Evolutionary conservation across 257 asterid species (phyloP).

Genomic region (Misopates orontium): DNA sequence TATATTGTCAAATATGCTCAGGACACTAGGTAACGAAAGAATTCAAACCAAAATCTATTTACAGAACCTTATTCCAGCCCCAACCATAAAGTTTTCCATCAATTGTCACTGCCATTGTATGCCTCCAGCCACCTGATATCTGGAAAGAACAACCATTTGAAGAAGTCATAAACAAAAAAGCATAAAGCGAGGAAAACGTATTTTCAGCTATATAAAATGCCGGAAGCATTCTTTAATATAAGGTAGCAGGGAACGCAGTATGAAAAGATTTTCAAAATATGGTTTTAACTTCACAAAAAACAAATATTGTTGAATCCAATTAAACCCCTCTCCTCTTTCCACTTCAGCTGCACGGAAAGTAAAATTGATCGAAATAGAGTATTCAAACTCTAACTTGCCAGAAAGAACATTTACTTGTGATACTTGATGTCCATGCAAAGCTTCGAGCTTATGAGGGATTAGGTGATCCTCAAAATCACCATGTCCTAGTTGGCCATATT

Average conservation of each 20-base stretch:
- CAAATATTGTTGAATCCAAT: too few species aligned
- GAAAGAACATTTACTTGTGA: slow-evolving; percentile 60
- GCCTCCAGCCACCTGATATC: slow-evolving; percentile 99
- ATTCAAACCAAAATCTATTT: background rate
- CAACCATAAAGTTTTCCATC: slow-evolving; percentile 91
- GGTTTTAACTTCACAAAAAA: too few species aligned
- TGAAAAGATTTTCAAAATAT: too few species aligned
- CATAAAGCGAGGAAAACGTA: too few species aligned
- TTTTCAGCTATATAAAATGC: too few species aligned
- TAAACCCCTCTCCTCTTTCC: too few species aligned
- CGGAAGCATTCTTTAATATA: too few species aligned
- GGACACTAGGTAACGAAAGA: too few species aligned
- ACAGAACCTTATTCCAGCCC: slow-evolving; percentile 97
- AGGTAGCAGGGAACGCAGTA: too few species aligned
- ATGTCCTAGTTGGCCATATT: slow-evolving; percentile 97
- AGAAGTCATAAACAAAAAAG: background rate
- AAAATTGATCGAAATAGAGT: background rate
- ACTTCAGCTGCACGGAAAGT: too few species aligned
- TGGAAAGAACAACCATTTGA: slow-evolving; percentile 30
- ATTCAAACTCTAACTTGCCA: background rate
- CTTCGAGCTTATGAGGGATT: slow-evolving; percentile 77
- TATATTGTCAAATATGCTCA: too few species aligned
- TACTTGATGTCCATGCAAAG: slow-evolving; percentile 48
- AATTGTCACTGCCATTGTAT: slow-evolving; percentile 83
- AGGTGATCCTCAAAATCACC: slow-evolving; percentile 96